phyloP scores from a whole-genome alignment of 164 flowering plant species.

The Cinnamomum micranthum region DNA sequence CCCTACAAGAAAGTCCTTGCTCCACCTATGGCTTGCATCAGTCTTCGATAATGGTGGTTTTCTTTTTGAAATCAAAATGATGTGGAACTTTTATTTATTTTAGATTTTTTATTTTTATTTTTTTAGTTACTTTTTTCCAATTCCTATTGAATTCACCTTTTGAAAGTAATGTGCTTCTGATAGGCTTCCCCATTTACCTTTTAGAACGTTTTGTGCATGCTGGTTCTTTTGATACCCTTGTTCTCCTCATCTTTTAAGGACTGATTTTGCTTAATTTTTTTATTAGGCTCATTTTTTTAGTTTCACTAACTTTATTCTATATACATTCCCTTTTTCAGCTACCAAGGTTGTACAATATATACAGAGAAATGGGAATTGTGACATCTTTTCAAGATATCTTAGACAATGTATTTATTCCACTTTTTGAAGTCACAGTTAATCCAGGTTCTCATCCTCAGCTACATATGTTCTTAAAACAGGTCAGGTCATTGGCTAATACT shows the following conservation, averaged over 20 bases:
- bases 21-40: too few relatives aligned
- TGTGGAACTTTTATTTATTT: too few relatives aligned
- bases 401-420: conserved; percentile 90
- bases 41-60: too few relatives aligned
- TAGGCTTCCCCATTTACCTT: background rate
- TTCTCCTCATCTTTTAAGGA: background rate
- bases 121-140: too few relatives aligned
- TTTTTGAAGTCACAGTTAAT: conserved; percentile 93
- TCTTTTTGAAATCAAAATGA: too few relatives aligned
- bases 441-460: conserved; percentile 97
- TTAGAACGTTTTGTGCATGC: background rate
- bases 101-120: too few relatives aligned
- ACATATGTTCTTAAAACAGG: conserved; percentile 94
- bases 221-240: background rate
- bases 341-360: conserved; percentile 87
- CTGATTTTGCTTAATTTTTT: background rate
- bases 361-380: conserved; percentile 97
- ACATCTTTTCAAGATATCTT: conserved; percentile 97
- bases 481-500: conserved; percentile 16
- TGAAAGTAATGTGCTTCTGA: background rate
- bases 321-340: conserved; percentile 44
- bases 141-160: background rate
- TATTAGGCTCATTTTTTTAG: background rate
- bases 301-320: background rate
- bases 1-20: too few relatives aligned